A percentile compares a stretch with the other conserved stretches of the same genome.
Evolutionary conservation across 2,329 filamentous ascomycete species (phyloP).

Genomic region (Arthrinium puccinioides): DNA sequence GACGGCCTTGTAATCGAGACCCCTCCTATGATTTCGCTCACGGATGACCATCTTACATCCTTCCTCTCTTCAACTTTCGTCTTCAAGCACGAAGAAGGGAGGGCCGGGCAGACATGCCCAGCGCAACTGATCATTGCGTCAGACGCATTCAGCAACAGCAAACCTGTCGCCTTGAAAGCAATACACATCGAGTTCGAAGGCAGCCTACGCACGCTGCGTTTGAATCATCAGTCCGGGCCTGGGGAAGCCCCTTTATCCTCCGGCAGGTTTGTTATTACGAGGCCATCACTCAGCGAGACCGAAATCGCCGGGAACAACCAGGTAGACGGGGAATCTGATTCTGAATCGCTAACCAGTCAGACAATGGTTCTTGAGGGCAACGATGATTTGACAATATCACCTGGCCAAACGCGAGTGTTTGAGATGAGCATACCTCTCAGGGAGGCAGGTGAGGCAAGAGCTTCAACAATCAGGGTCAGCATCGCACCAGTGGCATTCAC

Average conservation of each 20-base stretch:
- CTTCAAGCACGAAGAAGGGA: constrained; percentile 51
- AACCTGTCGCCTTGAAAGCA: constrained; percentile 42
- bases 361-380: constrained; percentile 40
- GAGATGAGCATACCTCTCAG: constrained; percentile 67
- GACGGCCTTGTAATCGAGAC: constrained; percentile 36
- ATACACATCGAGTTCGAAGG: constrained; percentile 51
- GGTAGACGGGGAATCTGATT: constrained; percentile 16
- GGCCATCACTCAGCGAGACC: constrained; percentile 13
- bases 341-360: constrained; percentile 17
- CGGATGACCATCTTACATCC: constrained; percentile 42
- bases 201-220: constrained; percentile 45
- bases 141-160: constrained; percentile 43
- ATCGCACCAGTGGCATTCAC: constrained; percentile 60
- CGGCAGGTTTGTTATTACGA: constrained; percentile 12
- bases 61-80: constrained; percentile 49
- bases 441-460: constrained; percentile 71
- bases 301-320: constrained; percentile 12
- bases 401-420: constrained; percentile 63
- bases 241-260: too few species aligned
- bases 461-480: constrained; percentile 54
- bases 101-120: constrained; percentile 51
- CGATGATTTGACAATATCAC: constrained; percentile 57
- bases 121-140: constrained; percentile 54
- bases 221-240: constrained; percentile 36
- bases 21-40: constrained; percentile 43